Evolutionary conservation across 2,329 filamentous ascomycete genomes (phyloP).

Genomic region (Diaporthe sp.): DNA sequence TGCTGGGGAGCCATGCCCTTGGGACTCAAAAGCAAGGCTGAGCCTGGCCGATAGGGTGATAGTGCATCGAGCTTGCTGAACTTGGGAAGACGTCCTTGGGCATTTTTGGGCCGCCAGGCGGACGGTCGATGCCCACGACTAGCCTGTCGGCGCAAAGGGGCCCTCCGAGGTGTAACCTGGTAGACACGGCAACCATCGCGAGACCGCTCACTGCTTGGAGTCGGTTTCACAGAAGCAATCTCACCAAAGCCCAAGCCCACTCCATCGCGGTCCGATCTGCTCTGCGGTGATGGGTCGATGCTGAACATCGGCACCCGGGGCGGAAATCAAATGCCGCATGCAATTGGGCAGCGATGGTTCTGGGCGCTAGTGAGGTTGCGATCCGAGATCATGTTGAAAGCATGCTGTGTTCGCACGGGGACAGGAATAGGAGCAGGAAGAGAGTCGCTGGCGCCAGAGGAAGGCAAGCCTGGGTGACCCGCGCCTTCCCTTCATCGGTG

Average conservation of each 20-base stretch:
- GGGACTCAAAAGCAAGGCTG: slow-evolving; percentile 36
- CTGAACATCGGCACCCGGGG: background rate
- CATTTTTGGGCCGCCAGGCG: slow-evolving; percentile 29
- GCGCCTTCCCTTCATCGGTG: slow-evolving; percentile 6
- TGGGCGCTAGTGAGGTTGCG: background rate
- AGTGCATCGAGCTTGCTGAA: slow-evolving; percentile 30
- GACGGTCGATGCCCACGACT: background rate
- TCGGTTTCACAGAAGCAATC: slow-evolving; percentile 1
- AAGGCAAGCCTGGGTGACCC: background rate
- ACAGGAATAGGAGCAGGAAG: background rate
- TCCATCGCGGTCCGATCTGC: background rate
- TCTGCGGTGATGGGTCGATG: background rate
- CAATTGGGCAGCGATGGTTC: slow-evolving; percentile 13
- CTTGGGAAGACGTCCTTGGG: slow-evolving; percentile 5
- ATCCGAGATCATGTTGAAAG: background rate
- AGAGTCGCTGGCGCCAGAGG: background rate
- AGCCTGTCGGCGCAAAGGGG: background rate
- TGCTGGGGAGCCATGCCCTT: slow-evolving; percentile 24
- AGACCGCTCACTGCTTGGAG: background rate
- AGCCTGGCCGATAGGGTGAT: slow-evolving; percentile 37
- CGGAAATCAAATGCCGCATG: slow-evolving; percentile 2
- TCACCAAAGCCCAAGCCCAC: background rate
- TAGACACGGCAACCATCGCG: background rate
- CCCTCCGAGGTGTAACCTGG: slow-evolving; percentile 27
- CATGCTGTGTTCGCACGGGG: background rate